Evolutionary conservation across 2,329 filamentous ascomycete species (phyloP).

Genomic region (Talaromyces marneffei): DNA sequence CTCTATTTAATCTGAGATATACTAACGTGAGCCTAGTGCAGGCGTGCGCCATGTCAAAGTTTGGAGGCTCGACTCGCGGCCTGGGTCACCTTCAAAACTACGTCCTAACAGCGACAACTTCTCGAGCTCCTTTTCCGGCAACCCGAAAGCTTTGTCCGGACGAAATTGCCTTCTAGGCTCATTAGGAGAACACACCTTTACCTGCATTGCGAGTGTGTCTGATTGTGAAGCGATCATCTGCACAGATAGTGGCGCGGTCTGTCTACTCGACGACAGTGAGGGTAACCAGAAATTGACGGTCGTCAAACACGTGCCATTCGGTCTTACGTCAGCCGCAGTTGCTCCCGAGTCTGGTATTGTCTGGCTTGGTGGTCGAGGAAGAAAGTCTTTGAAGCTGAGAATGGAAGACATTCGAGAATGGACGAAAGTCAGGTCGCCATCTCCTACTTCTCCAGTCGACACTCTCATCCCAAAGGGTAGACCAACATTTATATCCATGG

Average conservation of each 20-base stretch:
- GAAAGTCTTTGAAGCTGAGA: conserved; percentile 46
- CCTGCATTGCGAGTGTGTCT: conserved; percentile 66
- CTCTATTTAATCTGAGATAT: conserved; percentile 13
- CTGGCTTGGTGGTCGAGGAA: conserved; percentile 64
- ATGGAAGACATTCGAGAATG: conserved; percentile 35
- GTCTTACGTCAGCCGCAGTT: conserved; percentile 61
- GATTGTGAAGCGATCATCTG: conserved; percentile 73
- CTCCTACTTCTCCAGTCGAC: conserved; percentile 18
- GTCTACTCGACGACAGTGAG: conserved; percentile 71
- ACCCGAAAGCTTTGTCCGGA: conserved; percentile 68
- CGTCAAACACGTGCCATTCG: conserved; percentile 61
- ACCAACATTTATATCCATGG: conserved; percentile 57
- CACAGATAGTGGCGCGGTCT: conserved; percentile 84
- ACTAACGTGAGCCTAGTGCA: conserved; percentile 38
- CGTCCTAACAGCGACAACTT: conserved; percentile 43
- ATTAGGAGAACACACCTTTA: conserved; percentile 78
- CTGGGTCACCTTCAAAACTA: conserved; percentile 59
- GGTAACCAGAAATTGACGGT: conserved; percentile 65
- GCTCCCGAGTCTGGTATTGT: conserved; percentile 51
- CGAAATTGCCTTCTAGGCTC: conserved; percentile 81
- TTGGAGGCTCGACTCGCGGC: conserved; percentile 67
- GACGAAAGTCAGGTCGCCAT: conserved; percentile 25
- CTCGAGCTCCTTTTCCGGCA: conserved; percentile 31
- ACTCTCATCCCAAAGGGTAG: conserved; percentile 25
- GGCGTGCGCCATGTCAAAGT: conserved; percentile 90